Conservation (phyloP, 129 eudicot genomes). For the Pulicaria dysenterica region DNA sequence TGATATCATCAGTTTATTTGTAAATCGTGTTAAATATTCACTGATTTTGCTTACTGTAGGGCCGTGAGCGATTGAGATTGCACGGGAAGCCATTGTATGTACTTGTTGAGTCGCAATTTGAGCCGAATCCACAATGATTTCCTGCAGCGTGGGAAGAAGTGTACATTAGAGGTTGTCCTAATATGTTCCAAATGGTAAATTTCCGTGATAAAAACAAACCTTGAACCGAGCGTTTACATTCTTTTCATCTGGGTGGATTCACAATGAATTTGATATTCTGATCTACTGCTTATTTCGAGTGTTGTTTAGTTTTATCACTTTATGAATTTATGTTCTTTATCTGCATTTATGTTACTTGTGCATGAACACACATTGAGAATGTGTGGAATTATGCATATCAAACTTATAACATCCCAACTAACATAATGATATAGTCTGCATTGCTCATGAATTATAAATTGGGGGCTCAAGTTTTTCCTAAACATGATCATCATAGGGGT, state of each 20-base stretch:
- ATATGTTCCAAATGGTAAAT: slow-evolving; percentile 33
- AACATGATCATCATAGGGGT: no score
- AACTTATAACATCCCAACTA: no score
- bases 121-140: slow-evolving; percentile 12
- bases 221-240: slow-evolving; percentile 18
- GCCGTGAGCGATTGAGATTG: slow-evolving; percentile 51
- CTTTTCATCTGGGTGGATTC: slow-evolving; percentile 25
- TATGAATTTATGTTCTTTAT: neutral
- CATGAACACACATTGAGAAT: no score
- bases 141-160: slow-evolving; percentile 28
- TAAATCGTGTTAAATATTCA: neutral
- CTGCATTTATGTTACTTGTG: no score
- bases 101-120: slow-evolving; percentile 67
- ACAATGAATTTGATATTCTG: neutral
- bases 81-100: slow-evolving; percentile 73
- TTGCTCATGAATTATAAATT: no score
- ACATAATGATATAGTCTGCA: no score
- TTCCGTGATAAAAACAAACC: slow-evolving; percentile 29
- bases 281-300: neutral
- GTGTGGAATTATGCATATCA: no score
- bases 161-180: slow-evolving; percentile 46
- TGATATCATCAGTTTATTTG: no score
- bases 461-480: no score
- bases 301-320: slow-evolving; percentile 16
- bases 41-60: slow-evolving; percentile 34